These are phyloP conservation scores for Aureobasidium subglaciale DNA, from an alignment of 2,329 filamentous ascomycete species.

Conservation along the genomic window DNA sequence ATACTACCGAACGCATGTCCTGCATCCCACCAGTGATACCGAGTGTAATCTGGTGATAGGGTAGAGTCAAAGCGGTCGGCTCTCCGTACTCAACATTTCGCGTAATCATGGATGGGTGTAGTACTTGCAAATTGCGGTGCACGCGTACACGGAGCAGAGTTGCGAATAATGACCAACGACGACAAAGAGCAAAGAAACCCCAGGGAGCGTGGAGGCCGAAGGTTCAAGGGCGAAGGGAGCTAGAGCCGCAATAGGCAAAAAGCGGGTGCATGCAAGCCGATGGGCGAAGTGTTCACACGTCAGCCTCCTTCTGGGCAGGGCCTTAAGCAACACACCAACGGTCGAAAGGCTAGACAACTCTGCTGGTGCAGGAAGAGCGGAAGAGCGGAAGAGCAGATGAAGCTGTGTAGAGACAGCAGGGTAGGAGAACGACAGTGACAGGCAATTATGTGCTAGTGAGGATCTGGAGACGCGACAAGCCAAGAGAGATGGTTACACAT, in stretches of 20 bases:
- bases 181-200: neutral
- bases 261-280: neutral
- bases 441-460: neutral
- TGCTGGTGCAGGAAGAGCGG: neutral
- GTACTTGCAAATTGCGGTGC: neutral
- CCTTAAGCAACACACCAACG: neutral
- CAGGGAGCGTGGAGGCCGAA: neutral
- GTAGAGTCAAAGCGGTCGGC: neutral
- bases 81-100: neutral
- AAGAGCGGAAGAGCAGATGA: neutral
- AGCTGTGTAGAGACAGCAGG: too few relatives aligned
- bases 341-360: neutral
- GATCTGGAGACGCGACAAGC: neutral
- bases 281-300: conserved; percentile 10
- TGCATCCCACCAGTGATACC: neutral
- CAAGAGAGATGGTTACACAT: neutral
- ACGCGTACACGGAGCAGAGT: neutral
- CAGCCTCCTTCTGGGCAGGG: conserved; percentile 6
- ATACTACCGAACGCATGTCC: neutral
- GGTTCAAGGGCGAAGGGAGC: neutral
- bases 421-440: neutral
- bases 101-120: neutral
- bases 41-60: neutral
- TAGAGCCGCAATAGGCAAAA: conserved; percentile 6
- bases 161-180: neutral